A percentile compares a stretch with the other conserved stretches of the same genome.
These are phyloP conservation scores for Cystobasidium ongulense DNA, from an alignment of 768 basidiomycete genomes.

Conservation along the genomic window DNA sequence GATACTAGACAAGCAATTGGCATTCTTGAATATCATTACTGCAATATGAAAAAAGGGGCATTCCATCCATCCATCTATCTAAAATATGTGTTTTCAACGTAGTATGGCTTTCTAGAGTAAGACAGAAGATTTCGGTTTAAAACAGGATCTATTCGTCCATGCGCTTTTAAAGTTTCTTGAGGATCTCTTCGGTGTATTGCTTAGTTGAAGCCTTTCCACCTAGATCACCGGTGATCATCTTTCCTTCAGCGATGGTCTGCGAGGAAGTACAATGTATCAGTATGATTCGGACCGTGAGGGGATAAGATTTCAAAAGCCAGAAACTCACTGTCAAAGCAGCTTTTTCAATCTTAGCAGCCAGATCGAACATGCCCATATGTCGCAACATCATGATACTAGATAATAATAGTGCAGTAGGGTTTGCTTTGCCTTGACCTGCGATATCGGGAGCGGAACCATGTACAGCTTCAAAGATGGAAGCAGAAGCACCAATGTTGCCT, in stretches of 20 bases:
- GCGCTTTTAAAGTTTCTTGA: conserved; percentile 34
- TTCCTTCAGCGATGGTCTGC: conserved; percentile 95
- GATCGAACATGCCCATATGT: conserved; percentile 81
- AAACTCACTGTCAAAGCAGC: conserved; percentile 71
- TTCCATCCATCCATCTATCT: no score
- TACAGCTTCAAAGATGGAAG: conserved; percentile 98
- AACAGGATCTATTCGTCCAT: no score
- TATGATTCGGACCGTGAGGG: background rate
- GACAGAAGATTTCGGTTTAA: no score
- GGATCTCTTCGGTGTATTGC: conserved; percentile 38
- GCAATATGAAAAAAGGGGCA: no score
- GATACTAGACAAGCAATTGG: no score
- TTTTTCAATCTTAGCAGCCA: conserved; percentile 74
- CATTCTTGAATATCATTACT: no score
- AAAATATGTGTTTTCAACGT: no score
- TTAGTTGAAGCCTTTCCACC: conserved; percentile 80
- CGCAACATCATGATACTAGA: conserved; percentile 98
- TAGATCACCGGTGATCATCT: conserved; percentile 86
- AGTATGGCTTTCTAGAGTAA: no score
- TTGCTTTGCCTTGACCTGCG: conserved; percentile 86
- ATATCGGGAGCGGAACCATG: conserved; percentile 99
- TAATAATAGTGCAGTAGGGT: conserved; percentile 95
- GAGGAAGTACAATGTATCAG: background rate
- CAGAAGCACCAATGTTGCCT: conserved; percentile 57
- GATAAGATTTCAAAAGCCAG: background rate